Conservation (phyloP, 2,329 filamentous ascomycete genomes). For the Sordariomycetes sp. region DNA sequence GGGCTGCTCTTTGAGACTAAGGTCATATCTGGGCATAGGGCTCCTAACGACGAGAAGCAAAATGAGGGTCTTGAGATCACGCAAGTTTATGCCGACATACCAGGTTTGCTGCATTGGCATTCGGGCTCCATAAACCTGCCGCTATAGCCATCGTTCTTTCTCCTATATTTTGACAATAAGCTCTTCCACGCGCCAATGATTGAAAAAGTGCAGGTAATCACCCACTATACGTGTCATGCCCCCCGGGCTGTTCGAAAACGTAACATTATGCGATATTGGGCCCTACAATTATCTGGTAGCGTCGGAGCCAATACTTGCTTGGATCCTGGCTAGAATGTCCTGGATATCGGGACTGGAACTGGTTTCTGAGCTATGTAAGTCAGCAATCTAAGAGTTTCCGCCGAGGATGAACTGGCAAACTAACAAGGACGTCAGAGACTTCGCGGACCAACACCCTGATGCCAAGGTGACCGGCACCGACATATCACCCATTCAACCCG, state of each 20-base stretch:
- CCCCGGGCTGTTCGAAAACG: not conserved
- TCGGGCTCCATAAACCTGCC: no score
- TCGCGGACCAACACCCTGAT: constrained; percentile 26
- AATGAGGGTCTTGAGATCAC: constrained; percentile 9
- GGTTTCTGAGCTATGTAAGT: constrained; percentile 39
- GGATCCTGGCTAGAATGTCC: constrained; percentile 8
- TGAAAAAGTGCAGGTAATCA: constrained; percentile 9
- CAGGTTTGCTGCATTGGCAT: no score
- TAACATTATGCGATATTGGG: not conserved
- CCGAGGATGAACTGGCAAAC: not conserved
- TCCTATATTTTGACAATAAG: not conserved
- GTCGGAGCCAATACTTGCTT: constrained; percentile 5
- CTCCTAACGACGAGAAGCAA: constrained; percentile 8
- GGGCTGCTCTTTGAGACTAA: not conserved
- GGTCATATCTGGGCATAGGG: constrained; percentile 1
- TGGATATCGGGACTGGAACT: constrained; percentile 42
- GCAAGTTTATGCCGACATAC: constrained; percentile 4
- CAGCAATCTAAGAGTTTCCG: constrained; percentile 12
- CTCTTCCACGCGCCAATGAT: constrained; percentile 1
- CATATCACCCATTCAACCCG: constrained; percentile 41
- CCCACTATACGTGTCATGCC: constrained; percentile 14
- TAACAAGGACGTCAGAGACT: constrained; percentile 24
- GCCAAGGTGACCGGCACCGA: constrained; percentile 35
- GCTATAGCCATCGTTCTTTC: constrained; percentile 11
- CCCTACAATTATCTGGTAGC: not conserved